Evolutionary conservation across 106 monocot species (phyloP), one percentile per base, ranked within the genome.

Genomic region (Dendrobium nobile): DNA sequence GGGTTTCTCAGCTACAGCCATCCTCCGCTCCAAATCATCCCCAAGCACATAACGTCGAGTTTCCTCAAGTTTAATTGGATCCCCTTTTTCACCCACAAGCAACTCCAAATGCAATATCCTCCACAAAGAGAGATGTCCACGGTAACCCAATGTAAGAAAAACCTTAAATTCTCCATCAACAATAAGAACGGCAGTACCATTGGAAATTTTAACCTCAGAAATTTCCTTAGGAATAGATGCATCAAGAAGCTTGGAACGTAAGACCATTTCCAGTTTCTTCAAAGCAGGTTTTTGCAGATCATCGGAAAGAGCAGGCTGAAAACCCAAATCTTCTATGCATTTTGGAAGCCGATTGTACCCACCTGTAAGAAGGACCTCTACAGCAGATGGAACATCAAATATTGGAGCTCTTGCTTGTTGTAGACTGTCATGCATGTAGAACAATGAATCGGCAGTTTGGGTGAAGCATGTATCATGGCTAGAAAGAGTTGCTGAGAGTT

Each of bases 391-490:
- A 74, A 98, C 91, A 83, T 98, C 97, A 91, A 94, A 98, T 55
- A 95, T 82, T 75, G 97, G 97, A 76, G 94, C 97, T 83, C 92
- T 91, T 81, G 97, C 94, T 83, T 98, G 97, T 67, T 95, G 97
- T 82, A 98, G 78, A 9, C 82, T 87, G 72, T 98, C 97, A 56
- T 98, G 97, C 87, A 89, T 92, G 81, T 79, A 98, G 79, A 92
- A 98, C 22, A 98, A 80, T 33, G 97, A 98, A 82, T 98, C 97
- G 13, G 97, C 97, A 78, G 97, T 92, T 84, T 98, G 97, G 27
- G 91, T 94, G 77, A 98, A 98, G 80, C 97, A 94, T 64, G 91
- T 92, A 41, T 98, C 97, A 84, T 98, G 97, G 82, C 94, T 98
- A 58, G 97, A 98, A 72, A 98, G 95, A 73, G 94, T 98, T 75